These are phyloP conservation scores for Kluyveromyces lactis DNA, from an alignment of 805 yeast species.

Conservation along the genomic window DNA sequence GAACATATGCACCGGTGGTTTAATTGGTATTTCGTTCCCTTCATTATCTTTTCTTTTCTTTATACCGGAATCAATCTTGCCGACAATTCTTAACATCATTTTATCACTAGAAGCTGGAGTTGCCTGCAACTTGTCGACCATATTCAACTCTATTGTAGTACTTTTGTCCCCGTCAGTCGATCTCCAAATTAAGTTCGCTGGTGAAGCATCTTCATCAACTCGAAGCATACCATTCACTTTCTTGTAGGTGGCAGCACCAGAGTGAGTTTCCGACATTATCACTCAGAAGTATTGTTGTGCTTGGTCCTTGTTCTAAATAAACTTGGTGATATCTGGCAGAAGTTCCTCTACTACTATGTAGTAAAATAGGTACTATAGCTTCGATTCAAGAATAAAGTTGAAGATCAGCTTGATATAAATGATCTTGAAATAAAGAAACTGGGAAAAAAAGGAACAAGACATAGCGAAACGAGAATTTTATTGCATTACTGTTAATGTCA, in stretches of 20 bases:
- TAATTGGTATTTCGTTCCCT: constrained; percentile 20
- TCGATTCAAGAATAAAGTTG: too few species aligned
- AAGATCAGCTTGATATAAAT: too few species aligned
- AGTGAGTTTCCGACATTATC: constrained; percentile 19
- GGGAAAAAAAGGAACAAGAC: too few species aligned
- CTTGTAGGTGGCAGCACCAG: constrained; percentile 48
- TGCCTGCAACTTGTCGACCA: constrained; percentile 50
- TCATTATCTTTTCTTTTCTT: constrained; percentile 24
- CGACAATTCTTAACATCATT: constrained; percentile 54
- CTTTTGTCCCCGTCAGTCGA: constrained; percentile 42
- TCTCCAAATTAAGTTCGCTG: constrained; percentile 50
- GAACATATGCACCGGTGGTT: constrained; percentile 35
- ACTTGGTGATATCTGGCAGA: too few species aligned
- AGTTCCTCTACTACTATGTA: too few species aligned
- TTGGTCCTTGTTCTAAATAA: too few species aligned
- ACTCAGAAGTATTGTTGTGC: not conserved
- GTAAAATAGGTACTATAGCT: too few species aligned
- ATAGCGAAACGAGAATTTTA: too few species aligned
- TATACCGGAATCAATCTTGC: constrained; percentile 30
- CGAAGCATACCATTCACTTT: constrained; percentile 50
- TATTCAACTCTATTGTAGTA: constrained; percentile 34
- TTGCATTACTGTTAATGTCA: too few species aligned
- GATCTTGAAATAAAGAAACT: too few species aligned
- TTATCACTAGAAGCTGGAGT: constrained; percentile 59
- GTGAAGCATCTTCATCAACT: constrained; percentile 46